Base-by-base conservation (phyloP, 441 rosid genomes). In the Adansonia grandidieri region DNA sequence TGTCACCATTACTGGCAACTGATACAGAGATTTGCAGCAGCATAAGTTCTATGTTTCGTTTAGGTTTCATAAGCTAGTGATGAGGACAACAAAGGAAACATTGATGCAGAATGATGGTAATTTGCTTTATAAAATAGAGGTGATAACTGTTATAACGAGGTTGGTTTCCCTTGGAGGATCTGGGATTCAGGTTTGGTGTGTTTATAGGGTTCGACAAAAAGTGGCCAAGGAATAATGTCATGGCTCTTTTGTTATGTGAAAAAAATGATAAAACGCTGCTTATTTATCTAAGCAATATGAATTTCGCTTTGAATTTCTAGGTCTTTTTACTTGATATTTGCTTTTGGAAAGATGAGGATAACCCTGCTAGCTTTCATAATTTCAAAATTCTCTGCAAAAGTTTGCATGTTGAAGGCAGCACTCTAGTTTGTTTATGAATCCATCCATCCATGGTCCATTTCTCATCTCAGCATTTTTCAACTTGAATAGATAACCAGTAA, bases 181-280 rank as follows among this genome's bases (percentile, higher is more conserved):
- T 62, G 92, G 90, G 68, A 82, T 96, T 85, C 86, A 84, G 74
- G 89, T 96, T 78, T 98, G 98, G 9, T 93, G 87, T 75, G 97
- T 93, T 84, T 93, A 86, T 82, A 89, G 97, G 78, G 87, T 88
- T 66, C 87, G 99, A 82, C 37, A 92, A 96, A 87, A 91, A 97
- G 84, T 94, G 97, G 50, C 99, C 99, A 17, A 91, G 99, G 85
- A 93, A 91, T 84, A 90, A 93, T 84, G 83, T 91, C 58, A 88
- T 82, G 91, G 92, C 96, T 68, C 97, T 93, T 79, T 81, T 87
- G 98, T 98, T 96, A 89, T 74, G 85, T 87, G 28, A 67, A 61
- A 73, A 58, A 50, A 32, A 32, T 32, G 64, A 73, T 17, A 64
- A 14, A 11, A 53, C n/a, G 37, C 32, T 42, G 6, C 75, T 78